These are phyloP conservation scores for Edaphochlamys debaryana DNA, from an alignment of 139 green algal genomes.

Conservation along the genomic window DNA sequence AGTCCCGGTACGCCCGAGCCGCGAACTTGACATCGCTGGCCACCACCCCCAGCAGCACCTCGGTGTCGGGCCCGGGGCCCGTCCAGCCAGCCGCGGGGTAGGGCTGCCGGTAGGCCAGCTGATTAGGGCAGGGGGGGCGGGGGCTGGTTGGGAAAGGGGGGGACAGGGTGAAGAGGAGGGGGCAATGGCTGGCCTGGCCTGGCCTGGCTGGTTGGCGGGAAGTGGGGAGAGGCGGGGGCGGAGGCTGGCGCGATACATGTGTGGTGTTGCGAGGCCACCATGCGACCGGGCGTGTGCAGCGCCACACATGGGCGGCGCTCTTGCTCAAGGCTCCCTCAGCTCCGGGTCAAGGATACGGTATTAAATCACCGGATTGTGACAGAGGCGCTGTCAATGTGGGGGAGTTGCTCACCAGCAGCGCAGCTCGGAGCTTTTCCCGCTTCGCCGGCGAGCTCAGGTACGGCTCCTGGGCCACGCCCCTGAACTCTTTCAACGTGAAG, in stretches of 20 bases:
- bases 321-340: too few species aligned
- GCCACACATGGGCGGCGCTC: too few species aligned
- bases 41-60: conserved; percentile 75
- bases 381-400: too few species aligned
- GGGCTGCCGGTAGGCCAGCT: conserved; percentile 36
- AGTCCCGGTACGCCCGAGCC: conserved; percentile 71
- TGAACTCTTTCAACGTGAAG: conserved; percentile 50
- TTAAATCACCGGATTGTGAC: too few species aligned
- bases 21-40: conserved; percentile 67
- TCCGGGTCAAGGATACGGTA: too few species aligned
- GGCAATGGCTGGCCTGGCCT: too few species aligned
- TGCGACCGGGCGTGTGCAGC: too few species aligned
- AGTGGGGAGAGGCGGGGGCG: too few species aligned
- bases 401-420: conserved; percentile 30
- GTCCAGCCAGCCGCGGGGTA: conserved; percentile 22
- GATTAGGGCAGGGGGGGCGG: too few species aligned
- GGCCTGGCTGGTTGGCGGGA: neutral
- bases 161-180: neutral
- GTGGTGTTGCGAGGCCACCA: too few species aligned
- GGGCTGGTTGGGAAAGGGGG: neutral
- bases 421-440: conserved; percentile 27
- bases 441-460: conserved; percentile 26
- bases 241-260: too few species aligned
- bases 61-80: neutral
- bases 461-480: conserved; percentile 30